Percentiles rank a stretch among this genome's conserved stretches.
Conservation (phyloP, 257 asterid genomes). For the Capsicum baccatum region DNA sequence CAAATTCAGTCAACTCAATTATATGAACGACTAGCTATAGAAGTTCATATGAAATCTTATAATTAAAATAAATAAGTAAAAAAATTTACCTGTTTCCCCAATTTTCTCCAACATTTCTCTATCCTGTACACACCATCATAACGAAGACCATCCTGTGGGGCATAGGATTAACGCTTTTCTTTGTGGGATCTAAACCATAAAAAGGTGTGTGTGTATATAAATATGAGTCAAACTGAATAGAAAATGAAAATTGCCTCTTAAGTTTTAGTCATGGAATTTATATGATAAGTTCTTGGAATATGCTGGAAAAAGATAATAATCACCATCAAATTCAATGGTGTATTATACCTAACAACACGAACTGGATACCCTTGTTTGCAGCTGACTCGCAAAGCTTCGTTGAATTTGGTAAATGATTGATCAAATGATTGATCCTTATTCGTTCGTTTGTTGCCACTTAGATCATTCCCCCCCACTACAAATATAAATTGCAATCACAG, state of each 20-base stretch:
- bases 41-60: not conserved
- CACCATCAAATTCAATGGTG: not conserved
- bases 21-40: not conserved
- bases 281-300: not conserved
- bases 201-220: not conserved
- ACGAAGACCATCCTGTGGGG: conserved; percentile 71
- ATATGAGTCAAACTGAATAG: not conserved
- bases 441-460: conserved; percentile 78
- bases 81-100: conserved; percentile 63
- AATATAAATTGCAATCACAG: not conserved
- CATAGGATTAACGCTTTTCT: conserved; percentile 80
- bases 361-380: conserved; percentile 86
- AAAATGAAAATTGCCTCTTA: not conserved
- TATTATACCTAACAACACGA: conserved; percentile 74
- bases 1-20: conserved; percentile 25
- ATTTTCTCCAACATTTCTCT: conserved; percentile 80
- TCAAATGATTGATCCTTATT: conserved; percentile 76
- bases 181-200: conserved; percentile 66
- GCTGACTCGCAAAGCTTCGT: conserved; percentile 80
- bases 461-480: conserved; percentile 85
- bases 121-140: conserved; percentile 84
- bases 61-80: not conserved
- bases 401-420: conserved; percentile 59
- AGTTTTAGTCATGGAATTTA: not conserved
- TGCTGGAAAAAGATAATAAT: not conserved